phyloP scores from a whole-genome alignment of 768 basidiomycete genomes.

The Terana coerulea region DNA sequence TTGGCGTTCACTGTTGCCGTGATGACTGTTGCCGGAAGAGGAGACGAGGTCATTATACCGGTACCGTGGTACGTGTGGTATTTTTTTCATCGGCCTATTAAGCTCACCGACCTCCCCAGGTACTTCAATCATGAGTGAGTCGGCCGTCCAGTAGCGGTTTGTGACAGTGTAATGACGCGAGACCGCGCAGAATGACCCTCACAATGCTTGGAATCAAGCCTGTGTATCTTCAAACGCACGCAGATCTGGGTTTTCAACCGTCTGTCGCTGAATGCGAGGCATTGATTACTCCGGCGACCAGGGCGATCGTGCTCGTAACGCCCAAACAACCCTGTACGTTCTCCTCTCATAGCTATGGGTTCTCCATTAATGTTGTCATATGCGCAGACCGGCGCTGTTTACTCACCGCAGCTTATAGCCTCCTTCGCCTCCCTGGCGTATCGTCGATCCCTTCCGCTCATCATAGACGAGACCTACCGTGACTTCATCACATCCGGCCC shows the following conservation, averaged over 20 bases:
- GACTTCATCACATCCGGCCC: conserved; percentile 55
- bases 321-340: conserved; percentile 71
- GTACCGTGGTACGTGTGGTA: conserved; percentile 54
- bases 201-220: conserved; percentile 58
- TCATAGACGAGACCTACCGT: conserved; percentile 88
- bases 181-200: conserved; percentile 54
- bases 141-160: background rate
- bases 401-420: conserved; percentile 50
- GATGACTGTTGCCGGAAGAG: conserved; percentile 63
- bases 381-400: conserved; percentile 63
- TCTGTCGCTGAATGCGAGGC: conserved; percentile 44
- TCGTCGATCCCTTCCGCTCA: conserved; percentile 53
- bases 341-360: background rate
- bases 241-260: conserved; percentile 57
- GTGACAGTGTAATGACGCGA: conserved; percentile 9
- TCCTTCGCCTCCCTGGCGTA: conserved; percentile 59
- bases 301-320: conserved; percentile 70
- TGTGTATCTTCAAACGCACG: conserved; percentile 48
- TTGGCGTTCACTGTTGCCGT: conserved; percentile 62
- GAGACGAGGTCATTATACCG: conserved; percentile 70
- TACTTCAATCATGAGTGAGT: conserved; percentile 66
- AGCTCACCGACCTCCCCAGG: conserved; percentile 27
- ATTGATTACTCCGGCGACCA: conserved; percentile 55
- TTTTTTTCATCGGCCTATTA: background rate
- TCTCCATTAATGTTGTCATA: background rate